A percentile compares a stretch with the other conserved stretches of the same genome.
Evolutionary conservation across 164 flowering plant genomes (phyloP).

Genomic region (Euptelea pleiosperma): DNA sequence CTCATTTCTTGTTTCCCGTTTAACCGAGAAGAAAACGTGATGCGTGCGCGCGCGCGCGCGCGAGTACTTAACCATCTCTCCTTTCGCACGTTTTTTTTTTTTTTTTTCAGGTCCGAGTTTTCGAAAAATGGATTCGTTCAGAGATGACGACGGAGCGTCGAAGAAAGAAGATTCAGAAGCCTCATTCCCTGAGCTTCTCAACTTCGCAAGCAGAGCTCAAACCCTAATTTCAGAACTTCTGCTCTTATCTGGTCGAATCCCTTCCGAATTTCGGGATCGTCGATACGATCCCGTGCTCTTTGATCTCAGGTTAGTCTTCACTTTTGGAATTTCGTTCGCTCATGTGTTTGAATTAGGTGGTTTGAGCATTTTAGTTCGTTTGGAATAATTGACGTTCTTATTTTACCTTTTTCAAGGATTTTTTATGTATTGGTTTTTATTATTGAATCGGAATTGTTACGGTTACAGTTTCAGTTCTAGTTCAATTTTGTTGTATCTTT

Average conservation of each 20-base stretch:
- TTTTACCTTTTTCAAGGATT: neutral
- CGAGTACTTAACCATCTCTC: no score
- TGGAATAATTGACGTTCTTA: neutral
- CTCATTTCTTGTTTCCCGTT: no score
- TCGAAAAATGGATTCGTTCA: neutral
- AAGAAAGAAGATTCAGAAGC: constrained; percentile 11
- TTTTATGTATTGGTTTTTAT: no score
- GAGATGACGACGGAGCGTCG: constrained; percentile 8
- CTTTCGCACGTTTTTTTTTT: no score
- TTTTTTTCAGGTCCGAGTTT: no score
- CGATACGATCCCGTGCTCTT: constrained; percentile 28
- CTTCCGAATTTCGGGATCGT: constrained; percentile 20
- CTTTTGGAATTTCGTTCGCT: neutral
- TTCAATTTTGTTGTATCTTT: no score
- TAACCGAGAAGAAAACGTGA: no score
- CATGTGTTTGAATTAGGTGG: neutral
- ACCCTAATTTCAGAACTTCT: constrained; percentile 27
- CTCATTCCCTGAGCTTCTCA: constrained; percentile 22
- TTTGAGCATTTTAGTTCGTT: neutral
- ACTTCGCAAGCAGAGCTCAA: constrained; percentile 23
- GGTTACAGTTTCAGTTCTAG: no score
- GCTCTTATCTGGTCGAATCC: constrained; percentile 22
- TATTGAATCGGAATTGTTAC: no score
- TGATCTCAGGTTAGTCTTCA: constrained; percentile 23
- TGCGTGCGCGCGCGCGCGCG: no score